Percentiles rank a stretch among this genome's conserved stretches.
Conservation (phyloP, 192 early-diverging fungal species). For the Rhizophagus prolifer region DNA sequence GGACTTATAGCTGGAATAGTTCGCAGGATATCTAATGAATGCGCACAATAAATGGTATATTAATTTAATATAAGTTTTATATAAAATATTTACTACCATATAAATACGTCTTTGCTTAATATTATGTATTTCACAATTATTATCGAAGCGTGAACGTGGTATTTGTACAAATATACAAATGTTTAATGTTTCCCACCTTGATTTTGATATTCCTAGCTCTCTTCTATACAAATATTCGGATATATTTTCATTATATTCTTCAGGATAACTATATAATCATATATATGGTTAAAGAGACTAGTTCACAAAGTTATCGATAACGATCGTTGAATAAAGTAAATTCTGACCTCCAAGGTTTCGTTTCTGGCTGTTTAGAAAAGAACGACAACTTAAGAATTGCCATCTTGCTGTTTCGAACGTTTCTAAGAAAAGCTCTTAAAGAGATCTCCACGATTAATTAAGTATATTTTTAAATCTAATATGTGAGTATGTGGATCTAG, state of each 20-base stretch:
- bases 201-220: background rate
- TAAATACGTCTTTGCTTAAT: no score
- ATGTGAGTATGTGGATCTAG: background rate
- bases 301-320: background rate
- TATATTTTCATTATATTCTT: constrained; percentile 1
- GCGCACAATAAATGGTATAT: background rate
- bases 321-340: background rate
- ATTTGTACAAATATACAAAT: background rate
- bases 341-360: constrained; percentile 14
- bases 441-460: constrained; percentile 7
- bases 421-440: constrained; percentile 4
- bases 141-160: background rate
- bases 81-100: no score
- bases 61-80: background rate
- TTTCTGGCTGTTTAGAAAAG: constrained; percentile 19
- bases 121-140: background rate
- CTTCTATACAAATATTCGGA: background rate
- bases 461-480: background rate
- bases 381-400: constrained; percentile 9
- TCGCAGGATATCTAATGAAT: background rate
- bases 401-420: constrained; percentile 18
- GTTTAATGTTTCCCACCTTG: background rate
- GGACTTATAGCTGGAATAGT: constrained; percentile 23
- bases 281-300: background rate
- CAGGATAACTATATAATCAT: background rate